Evolutionary conservation across 306 rosid species (phyloP), one percentile per base, ranked within the genome.

Genomic region (Acacia melanoxylon): DNA sequence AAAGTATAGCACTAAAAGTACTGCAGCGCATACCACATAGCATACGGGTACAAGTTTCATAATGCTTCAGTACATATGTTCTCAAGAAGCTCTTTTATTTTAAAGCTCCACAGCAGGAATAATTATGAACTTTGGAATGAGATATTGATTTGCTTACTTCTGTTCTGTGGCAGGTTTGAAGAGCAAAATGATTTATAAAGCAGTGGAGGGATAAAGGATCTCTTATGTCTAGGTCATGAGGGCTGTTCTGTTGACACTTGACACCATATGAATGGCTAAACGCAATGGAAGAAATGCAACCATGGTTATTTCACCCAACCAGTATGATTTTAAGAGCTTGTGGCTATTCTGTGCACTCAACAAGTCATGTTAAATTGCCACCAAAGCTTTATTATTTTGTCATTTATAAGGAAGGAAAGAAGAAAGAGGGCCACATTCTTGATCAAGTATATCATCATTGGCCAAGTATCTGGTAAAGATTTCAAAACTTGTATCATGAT

Each of bases 241-340:
- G 69, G 8, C 31, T 31, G 51, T 61, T 84, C 69, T 37, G 74
- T 84, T 44, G 74, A 76, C 73, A 76, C 82, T 84, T 44, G 69
- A 76, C 73, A 76, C 82, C 52, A 48, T 29, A 76, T 42, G 79
- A 76, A 76, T 68, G 81, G 49, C 46, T 15, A 71, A 20, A 68
- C 24, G 71, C 17, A 44, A 68, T 40, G 0, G 56, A 19, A 49
- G 51, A 73, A 35, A 58, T 15, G 68, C n/a, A 74, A 42, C 49
- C 45, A 37, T 3, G 15, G 67, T 69, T 27, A 66, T 33, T 67
- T 42, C 49, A 40, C 83, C 41, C 40, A 12, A 68, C 24, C 68
- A 74, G 54, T 79, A 59, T 35, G 51, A 59, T 29, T 68, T 56
- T 20, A 24, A 44, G 42, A 69, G 66, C 15, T 45, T 65, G 68